Conservation (phyloP, 83 land plant genomes). For the Picea abies region DNA sequence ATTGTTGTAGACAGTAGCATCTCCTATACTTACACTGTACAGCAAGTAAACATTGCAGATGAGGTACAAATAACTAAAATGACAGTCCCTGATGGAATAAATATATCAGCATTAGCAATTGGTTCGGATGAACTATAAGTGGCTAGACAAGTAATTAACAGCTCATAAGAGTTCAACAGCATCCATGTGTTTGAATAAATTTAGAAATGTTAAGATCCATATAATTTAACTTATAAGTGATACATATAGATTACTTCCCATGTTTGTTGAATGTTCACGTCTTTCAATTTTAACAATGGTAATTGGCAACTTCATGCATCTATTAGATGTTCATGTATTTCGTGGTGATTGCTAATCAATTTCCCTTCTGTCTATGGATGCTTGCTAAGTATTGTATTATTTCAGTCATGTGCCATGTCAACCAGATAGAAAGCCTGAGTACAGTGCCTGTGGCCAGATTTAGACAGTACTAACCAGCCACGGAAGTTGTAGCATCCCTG, state of each 20-base stretch:
- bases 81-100: neutral
- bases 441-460: neutral
- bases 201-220: neutral
- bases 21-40: neutral
- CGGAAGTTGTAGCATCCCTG: neutral
- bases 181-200: neutral
- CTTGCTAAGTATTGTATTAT: neutral
- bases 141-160: neutral
- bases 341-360: neutral
- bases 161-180: neutral
- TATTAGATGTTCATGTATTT: neutral
- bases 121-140: neutral
- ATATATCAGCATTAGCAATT: neutral
- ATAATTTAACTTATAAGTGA: neutral
- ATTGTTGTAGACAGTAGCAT: slow-evolving; percentile 4
- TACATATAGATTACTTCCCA: neutral
- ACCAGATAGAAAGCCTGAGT: neutral
- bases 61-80: neutral
- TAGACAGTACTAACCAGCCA: neutral
- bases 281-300: neutral
- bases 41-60: neutral
- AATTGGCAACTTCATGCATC: neutral
- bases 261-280: neutral
- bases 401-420: neutral
- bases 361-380: neutral